phyloP scores from a whole-genome alignment of 129 eudicot species.

The Lonicera japonica region DNA sequence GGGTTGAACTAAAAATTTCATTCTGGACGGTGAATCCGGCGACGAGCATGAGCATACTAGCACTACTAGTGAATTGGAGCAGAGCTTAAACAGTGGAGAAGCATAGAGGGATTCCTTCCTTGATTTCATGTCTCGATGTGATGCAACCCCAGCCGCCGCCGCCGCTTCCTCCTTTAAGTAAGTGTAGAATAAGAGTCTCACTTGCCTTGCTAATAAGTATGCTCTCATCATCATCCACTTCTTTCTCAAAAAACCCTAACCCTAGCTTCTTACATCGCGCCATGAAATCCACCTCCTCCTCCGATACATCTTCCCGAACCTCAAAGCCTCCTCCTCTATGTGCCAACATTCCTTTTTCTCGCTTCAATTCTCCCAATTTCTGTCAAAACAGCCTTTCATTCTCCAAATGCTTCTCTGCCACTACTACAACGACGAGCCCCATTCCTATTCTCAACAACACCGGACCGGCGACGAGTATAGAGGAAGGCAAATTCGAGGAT shows the following conservation, averaged over 20 bases:
- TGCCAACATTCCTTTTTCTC: constrained; percentile 27
- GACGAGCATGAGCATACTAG: too few species aligned
- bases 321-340: constrained; percentile 14
- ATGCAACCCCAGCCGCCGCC: constrained; percentile 13
- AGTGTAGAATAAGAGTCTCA: constrained; percentile 21
- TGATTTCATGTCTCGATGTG: constrained; percentile 1
- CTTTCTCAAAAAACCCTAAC: constrained; percentile 50
- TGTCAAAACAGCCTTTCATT: constrained; percentile 13
- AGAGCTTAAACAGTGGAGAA: too few species aligned
- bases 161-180: too few species aligned
- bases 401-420: constrained; percentile 23
- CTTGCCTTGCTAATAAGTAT: constrained; percentile 34
- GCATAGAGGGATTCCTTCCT: too few species aligned
- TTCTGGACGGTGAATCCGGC: too few species aligned
- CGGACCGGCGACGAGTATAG: constrained; percentile 8
- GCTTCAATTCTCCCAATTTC: constrained; percentile 14
- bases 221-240: constrained; percentile 43
- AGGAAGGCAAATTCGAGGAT: not conserved
- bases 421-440: constrained; percentile 17
- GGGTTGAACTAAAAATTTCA: too few species aligned
- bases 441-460: constrained; percentile 8
- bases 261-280: constrained; percentile 19
- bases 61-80: too few species aligned
- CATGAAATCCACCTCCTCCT: constrained; percentile 24
- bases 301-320: constrained; percentile 15